Evolutionary conservation across 257 asterid species (phyloP).

Genomic region (Nicotiana sylvestris): DNA sequence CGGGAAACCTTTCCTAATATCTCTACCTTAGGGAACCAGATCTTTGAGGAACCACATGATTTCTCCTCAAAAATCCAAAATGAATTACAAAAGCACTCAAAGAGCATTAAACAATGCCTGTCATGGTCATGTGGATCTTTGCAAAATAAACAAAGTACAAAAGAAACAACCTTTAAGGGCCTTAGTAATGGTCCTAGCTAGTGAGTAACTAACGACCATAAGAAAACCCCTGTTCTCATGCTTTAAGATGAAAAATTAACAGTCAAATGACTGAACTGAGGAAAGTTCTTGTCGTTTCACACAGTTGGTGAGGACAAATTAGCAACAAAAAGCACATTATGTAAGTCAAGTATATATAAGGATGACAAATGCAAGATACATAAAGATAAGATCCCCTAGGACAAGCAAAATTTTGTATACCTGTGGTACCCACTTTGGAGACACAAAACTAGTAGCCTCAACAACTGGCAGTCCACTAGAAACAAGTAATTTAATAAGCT

Average conservation of each 20-base stretch:
- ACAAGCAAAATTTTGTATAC: slow-evolving; percentile 23
- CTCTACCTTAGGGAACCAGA: not conserved
- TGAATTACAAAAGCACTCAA: not conserved
- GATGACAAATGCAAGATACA: not conserved
- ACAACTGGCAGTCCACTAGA: slow-evolving; percentile 75
- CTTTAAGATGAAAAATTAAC: not conserved
- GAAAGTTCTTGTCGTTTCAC: not conserved
- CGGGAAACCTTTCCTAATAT: not conserved
- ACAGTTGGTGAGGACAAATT: not conserved
- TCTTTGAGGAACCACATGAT: not conserved
- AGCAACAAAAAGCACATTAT: not conserved
- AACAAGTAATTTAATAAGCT: slow-evolving; percentile 74
- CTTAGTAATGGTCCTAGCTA: not conserved
- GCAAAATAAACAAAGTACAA: not conserved
- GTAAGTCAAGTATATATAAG: not conserved
- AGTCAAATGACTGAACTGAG: not conserved
- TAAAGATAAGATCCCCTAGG: not conserved
- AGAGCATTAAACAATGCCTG: not conserved
- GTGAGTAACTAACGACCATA: not conserved
- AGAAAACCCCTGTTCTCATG: not conserved
- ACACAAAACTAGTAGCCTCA: slow-evolving; percentile 92
- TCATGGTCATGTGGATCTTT: not conserved
- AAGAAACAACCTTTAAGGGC: not conserved
- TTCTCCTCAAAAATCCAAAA: not conserved
- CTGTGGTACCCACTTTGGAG: slow-evolving; percentile 98